phyloP scores from a whole-genome alignment of 2,329 filamentous ascomycete genomes.

The Sporothrix pseudoabietina region DNA sequence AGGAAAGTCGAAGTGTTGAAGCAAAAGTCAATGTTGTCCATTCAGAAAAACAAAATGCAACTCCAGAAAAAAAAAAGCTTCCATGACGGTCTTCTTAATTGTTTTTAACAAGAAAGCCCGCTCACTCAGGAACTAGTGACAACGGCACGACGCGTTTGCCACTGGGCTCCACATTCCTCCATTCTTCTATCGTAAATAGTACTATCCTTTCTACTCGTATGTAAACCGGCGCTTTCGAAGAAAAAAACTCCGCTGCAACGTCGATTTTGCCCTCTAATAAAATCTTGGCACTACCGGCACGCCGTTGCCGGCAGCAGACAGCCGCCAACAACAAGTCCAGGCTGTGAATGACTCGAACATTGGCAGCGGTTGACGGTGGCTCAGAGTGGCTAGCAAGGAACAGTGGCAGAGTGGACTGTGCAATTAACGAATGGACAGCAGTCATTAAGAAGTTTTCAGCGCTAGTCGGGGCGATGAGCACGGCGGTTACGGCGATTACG shows the following conservation, averaged over 20 bases:
- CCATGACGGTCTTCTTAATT: background rate
- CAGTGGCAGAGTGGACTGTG: background rate
- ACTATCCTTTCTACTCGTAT: background rate
- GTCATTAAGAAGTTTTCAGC: background rate
- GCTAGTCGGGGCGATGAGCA: background rate
- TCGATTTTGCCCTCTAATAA: background rate
- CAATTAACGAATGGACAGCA: background rate
- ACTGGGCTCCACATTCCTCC: conserved; percentile 9
- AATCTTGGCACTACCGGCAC: background rate
- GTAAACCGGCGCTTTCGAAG: background rate
- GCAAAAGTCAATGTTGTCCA: background rate
- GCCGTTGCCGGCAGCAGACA: conserved; percentile 12
- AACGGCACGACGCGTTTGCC: conserved; percentile 11
- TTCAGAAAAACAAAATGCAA: background rate
- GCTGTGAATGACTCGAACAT: background rate
- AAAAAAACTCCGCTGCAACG: background rate
- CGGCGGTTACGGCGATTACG: conserved; percentile 3
- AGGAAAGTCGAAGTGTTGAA: background rate
- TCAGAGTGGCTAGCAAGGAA: no score
- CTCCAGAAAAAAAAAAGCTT: background rate
- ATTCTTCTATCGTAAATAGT: background rate
- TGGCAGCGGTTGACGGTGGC: background rate
- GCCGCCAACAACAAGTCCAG: background rate
- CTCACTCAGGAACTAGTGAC: background rate
- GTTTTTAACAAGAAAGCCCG: background rate